Percentiles rank a stretch among this genome's conserved stretches.
These are phyloP conservation scores for Picea glauca DNA, from an alignment of 75 land plant species.

Conservation along the genomic window DNA sequence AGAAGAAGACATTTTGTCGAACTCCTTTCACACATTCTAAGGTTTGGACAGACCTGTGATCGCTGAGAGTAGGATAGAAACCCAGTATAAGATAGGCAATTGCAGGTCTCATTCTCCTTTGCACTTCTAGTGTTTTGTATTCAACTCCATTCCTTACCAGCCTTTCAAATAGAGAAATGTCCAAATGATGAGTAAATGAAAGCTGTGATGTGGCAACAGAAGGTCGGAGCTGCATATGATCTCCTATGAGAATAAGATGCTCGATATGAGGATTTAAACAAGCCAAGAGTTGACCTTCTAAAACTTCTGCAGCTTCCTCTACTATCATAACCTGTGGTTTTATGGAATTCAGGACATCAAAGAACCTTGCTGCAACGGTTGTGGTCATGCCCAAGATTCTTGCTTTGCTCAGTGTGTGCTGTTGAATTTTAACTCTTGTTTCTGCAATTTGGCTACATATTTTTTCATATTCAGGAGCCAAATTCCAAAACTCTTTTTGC, in stretches of 20 bases:
- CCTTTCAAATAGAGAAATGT: slow-evolving; percentile 32
- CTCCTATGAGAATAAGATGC: slow-evolving; percentile 32
- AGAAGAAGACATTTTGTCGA: slow-evolving; percentile 13
- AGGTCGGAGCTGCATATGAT: slow-evolving; percentile 33
- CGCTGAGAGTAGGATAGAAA: slow-evolving; percentile 21
- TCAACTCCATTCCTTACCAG: slow-evolving; percentile 20
- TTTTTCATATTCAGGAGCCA: slow-evolving; percentile 14
- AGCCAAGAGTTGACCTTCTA: slow-evolving; percentile 25
- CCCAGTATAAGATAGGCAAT: slow-evolving; percentile 16
- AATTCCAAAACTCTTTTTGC: slow-evolving; percentile 7
- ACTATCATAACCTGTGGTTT: slow-evolving; percentile 25
- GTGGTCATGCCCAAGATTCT: slow-evolving; percentile 36
- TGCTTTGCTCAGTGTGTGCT: slow-evolving; percentile 12
- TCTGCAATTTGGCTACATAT: not conserved
- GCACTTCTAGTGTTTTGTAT: slow-evolving; percentile 17
- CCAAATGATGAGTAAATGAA: slow-evolving; percentile 16
- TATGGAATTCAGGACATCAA: slow-evolving; percentile 16
- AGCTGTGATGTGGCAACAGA: slow-evolving; percentile 24
- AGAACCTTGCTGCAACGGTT: slow-evolving; percentile 32
- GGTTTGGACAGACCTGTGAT: slow-evolving; percentile 18
- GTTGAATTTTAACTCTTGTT: slow-evolving; percentile 18
- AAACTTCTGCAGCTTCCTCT: slow-evolving; percentile 33
- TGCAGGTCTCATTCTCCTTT: slow-evolving; percentile 30
- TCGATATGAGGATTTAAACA: slow-evolving; percentile 24
- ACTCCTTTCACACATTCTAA: slow-evolving; percentile 20